These are phyloP conservation scores for Lagenidium sp. DNA, from an alignment of 352 stramenopile genomes.

Conservation along the genomic window DNA sequence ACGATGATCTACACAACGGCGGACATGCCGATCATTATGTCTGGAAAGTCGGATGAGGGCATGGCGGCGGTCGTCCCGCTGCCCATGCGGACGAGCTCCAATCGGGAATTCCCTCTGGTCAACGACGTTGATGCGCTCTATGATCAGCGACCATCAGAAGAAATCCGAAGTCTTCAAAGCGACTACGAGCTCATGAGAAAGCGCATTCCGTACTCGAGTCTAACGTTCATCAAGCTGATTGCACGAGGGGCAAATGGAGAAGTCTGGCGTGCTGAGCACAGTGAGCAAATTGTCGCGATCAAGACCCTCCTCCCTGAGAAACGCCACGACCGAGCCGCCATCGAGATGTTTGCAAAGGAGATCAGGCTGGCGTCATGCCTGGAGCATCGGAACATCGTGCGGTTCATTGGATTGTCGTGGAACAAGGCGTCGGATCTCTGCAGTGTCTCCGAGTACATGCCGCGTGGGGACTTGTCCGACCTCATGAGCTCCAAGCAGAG, in stretches of 20 bases:
- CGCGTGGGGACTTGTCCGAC: constrained; percentile 36
- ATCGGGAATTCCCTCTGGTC: neutral
- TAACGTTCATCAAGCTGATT: constrained; percentile 32
- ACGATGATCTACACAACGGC: constrained; percentile 4
- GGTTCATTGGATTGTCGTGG: constrained; percentile 57
- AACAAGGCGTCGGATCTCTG: constrained; percentile 33
- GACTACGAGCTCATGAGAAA: constrained; percentile 39
- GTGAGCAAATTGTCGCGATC: constrained; percentile 35
- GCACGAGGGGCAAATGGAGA: constrained; percentile 43
- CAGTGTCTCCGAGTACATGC: constrained; percentile 57
- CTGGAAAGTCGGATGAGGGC: constrained; percentile 6
- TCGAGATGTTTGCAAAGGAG: constrained; percentile 45
- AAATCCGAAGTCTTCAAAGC: constrained; percentile 24
- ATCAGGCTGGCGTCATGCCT: constrained; percentile 36
- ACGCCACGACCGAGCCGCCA: constrained; percentile 19
- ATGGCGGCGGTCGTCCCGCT: constrained; percentile 1
- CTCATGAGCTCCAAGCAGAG: constrained; percentile 36
- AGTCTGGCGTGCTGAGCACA: constrained; percentile 43
- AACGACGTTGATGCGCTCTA: no score
- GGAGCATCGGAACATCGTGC: constrained; percentile 59
- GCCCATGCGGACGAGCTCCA: constrained; percentile 2
- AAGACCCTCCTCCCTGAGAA: constrained; percentile 52
- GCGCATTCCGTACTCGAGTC: constrained; percentile 26
- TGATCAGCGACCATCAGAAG: constrained; percentile 3
- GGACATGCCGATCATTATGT: constrained; percentile 2